A percentile compares a stretch with the other conserved stretches of the same genome.
These are phyloP conservation scores for Chaetomiaceae sp. DNA, from an alignment of 2,329 filamentous ascomycete species.

Conservation along the genomic window DNA sequence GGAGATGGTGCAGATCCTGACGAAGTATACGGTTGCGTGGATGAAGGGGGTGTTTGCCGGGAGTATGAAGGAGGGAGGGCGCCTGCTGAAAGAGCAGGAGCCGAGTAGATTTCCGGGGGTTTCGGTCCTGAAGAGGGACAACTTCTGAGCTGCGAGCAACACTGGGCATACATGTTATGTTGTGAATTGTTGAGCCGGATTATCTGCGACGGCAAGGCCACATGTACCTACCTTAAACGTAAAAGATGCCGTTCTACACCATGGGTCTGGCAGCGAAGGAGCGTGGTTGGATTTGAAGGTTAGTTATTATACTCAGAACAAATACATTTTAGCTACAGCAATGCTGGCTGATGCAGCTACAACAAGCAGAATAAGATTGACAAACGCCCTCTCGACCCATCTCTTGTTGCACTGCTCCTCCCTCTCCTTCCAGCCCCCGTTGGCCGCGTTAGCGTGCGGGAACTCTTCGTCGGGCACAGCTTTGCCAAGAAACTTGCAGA, in stretches of 20 bases:
- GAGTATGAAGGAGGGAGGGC: neutral
- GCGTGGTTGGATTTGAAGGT: too few species aligned
- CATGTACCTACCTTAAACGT: too few species aligned
- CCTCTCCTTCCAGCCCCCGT: conserved; percentile 21
- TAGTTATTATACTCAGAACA: conserved; percentile 5
- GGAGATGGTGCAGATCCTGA: neutral
- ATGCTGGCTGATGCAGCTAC: neutral
- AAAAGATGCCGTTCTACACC: too few species aligned
- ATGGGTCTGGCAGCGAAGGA: too few species aligned
- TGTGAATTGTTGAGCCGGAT: too few species aligned
- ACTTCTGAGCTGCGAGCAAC: too few species aligned
- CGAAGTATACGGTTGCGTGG: conserved; percentile 5
- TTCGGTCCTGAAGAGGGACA: neutral
- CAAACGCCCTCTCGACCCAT: conserved; percentile 22
- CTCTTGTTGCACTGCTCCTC: conserved; percentile 24
- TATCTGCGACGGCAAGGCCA: too few species aligned
- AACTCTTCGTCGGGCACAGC: conserved; percentile 30
- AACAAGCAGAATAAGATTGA: conserved; percentile 16
- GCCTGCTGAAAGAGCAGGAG: neutral
- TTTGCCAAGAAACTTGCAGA: conserved; percentile 36
- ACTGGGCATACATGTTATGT: too few species aligned
- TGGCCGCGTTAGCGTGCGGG: conserved; percentile 29
- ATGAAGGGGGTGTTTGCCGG: conserved; percentile 5
- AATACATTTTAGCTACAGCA: neutral
- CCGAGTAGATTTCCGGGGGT: conserved; percentile 1